phyloP scores from a whole-genome alignment of 169 alveolate genomes.

The Blepharisma undulans region DNA sequence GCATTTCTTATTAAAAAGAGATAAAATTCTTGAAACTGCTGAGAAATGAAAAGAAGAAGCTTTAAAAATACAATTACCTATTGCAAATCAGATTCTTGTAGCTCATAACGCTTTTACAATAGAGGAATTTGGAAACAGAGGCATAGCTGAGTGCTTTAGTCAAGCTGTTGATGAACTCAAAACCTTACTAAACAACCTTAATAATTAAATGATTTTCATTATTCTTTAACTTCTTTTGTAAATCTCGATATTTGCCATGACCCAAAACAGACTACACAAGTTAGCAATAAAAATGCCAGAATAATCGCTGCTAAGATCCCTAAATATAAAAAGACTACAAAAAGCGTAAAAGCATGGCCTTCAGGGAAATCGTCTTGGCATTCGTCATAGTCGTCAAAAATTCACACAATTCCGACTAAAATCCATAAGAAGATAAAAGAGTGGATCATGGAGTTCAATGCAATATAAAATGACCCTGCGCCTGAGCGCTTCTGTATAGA shows the following conservation, averaged over 20 bases:
- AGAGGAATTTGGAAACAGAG: conserved; percentile 57
- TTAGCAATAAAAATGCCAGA: neutral
- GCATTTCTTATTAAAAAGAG: conserved; percentile 65
- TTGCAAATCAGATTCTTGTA: neutral
- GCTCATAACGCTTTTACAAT: conserved; percentile 63
- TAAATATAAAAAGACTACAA: neutral
- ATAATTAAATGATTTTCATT: neutral
- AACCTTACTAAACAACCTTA: neutral
- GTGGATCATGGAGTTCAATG: neutral
- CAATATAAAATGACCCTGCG: neutral
- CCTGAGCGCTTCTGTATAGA: neutral
- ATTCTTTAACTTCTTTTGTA: neutral
- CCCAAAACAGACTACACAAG: conserved; percentile 21
- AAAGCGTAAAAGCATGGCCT: neutral
- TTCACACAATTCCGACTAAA: conserved; percentile 6
- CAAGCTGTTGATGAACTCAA: conserved; percentile 64
- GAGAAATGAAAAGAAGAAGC: conserved; percentile 77
- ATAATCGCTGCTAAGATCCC: neutral
- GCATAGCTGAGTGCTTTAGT: conserved; percentile 65
- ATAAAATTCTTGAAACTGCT: conserved; percentile 59
- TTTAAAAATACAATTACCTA: conserved; percentile 35
- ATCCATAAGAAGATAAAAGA: conserved; percentile 26
- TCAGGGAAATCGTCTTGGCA: conserved; percentile 7
- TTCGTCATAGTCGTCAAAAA: neutral
- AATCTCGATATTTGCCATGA: neutral